Evolutionary conservation across 176 grass and related monocot species (phyloP), one percentile per base, ranked within the genome.

Genomic region (Eleusine indica): DNA sequence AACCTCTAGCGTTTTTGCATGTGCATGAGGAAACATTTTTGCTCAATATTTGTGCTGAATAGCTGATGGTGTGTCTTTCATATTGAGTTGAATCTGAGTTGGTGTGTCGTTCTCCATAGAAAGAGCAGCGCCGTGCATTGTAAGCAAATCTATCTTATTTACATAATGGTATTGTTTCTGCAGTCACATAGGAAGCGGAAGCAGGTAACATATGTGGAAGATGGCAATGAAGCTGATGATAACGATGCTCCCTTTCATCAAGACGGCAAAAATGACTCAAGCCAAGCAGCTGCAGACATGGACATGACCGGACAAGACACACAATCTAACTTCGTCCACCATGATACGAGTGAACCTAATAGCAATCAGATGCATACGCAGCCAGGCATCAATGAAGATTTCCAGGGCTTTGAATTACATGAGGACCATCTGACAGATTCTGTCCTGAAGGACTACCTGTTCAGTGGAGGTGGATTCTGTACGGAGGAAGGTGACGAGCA

Each of bases 141-240:
- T 25, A 44, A 65, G 44, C n/a, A 21, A 63, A 76, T 35, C 8
- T 81, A 81, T 75, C 68, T 0, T 83, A 69, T 83, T 49, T 79
- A 51, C 14, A 48, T 86, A 35, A 32, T 71, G 22, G 1, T 88
- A 22, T 18, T 76, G 21, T 87, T 84, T 67, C 42, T 89, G 62
- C 87, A 93, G 93, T 98, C 96, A 78, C 90, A 41, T 85, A 86
- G 91, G 84, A 90, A 79, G 57, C 70, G 71, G 85, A 98, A 98
- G 51, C 80, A 89, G 54, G 85, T 95, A 30, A 90, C 85, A 35
- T 95, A 98, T 80, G 66, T 86, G 57, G 91, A 98, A 89, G 88
- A 91, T 80, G 87, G 69, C 79, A 82, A 74, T 46, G 89, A 93
- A 91, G 66, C 58, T 44, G 83, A 91, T 54, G 72, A 82, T 43